Base-by-base conservation (phyloP, 1,284 basidiomycete genomes). In the Fomitopsis palustris region DNA sequence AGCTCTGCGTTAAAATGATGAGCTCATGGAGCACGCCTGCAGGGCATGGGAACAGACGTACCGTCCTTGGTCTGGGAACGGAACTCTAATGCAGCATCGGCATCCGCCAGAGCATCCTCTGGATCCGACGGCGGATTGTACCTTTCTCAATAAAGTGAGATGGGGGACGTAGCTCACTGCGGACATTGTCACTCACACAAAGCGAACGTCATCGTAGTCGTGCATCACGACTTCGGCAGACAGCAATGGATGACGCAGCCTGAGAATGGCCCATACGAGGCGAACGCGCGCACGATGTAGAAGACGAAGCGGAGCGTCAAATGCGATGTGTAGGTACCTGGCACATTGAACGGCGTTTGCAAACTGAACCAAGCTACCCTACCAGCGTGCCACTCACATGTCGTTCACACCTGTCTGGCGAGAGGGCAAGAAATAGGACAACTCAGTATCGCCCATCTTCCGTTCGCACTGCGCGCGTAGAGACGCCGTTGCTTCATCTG, bases 371-470 rank as follows among this genome's bases (percentile, higher is more conserved):
- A 49, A 9, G 2, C 19, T 17, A 47, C 27, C 27, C 45, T 23
- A 58, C 25, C 42, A 42, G 53, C 21, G 23, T 25, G 27, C 47
- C 39, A 69, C 81, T 59, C 67, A 91, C 91, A 93, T 92, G 71
- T 94, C 91, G 66, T 93, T 93, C 27, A 92, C 90, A 14, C 91
- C 91, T 59, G 77, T 81, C 53, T 83, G 83, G 21, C 90, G 80
- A 4, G 85, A 85, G 1, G 88, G 90, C 10, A 92, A 77, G 68
- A 82, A 92, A 70, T 92, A 92, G 3, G 87, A 88, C 4, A 79
- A 69, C 69, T 90, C 87, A 10, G 81, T 87, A 60, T 88, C 81
- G 8, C 87, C 86, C 63, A 90, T 75, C 61, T 68, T 74, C 25
- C 83, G 75, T 67, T 83, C 79, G 60, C 63, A 65, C n/a, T 55